Evolutionary conservation across 768 basidiomycete genomes (phyloP).

Genomic region (Mrakia frigida): DNA sequence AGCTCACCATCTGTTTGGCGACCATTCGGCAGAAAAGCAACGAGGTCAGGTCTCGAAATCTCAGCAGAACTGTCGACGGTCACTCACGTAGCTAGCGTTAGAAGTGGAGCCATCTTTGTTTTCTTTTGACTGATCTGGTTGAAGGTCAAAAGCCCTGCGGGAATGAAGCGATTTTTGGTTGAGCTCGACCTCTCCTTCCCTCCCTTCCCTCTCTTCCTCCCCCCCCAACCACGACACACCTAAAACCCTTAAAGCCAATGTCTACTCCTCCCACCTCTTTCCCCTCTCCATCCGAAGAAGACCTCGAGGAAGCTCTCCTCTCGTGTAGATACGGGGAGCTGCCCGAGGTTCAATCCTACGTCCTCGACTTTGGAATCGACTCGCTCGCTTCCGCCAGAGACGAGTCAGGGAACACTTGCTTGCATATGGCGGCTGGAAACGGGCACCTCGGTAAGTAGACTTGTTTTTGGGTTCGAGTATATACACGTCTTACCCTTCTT

Average conservation of each 20-base stretch:
- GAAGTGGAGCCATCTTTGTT: constrained; percentile 23
- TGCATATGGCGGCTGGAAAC: constrained; percentile 86
- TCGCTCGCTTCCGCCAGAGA: constrained; percentile 51
- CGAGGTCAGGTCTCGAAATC: background rate
- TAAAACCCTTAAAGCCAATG: no score
- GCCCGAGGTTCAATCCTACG: constrained; percentile 54
- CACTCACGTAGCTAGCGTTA: constrained; percentile 28
- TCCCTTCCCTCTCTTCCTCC: background rate
- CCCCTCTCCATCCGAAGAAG: constrained; percentile 41
- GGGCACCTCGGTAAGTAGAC: constrained; percentile 67
- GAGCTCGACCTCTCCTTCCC: background rate
- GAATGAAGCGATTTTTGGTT: background rate
- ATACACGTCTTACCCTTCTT: no score
- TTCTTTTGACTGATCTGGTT: constrained; percentile 3
- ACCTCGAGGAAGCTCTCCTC: constrained; percentile 65
- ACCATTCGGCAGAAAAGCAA: background rate
- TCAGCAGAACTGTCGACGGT: no score
- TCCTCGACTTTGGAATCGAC: constrained; percentile 53
- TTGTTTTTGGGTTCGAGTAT: no score
- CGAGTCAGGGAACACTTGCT: constrained; percentile 67
- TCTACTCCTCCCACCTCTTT: background rate
- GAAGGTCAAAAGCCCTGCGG: background rate
- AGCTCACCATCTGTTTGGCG: background rate
- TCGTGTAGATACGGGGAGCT: constrained; percentile 84
- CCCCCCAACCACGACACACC: background rate